Conservation (phyloP, 108 stramenopile genomes). For the Nitzschia sp. region DNA sequence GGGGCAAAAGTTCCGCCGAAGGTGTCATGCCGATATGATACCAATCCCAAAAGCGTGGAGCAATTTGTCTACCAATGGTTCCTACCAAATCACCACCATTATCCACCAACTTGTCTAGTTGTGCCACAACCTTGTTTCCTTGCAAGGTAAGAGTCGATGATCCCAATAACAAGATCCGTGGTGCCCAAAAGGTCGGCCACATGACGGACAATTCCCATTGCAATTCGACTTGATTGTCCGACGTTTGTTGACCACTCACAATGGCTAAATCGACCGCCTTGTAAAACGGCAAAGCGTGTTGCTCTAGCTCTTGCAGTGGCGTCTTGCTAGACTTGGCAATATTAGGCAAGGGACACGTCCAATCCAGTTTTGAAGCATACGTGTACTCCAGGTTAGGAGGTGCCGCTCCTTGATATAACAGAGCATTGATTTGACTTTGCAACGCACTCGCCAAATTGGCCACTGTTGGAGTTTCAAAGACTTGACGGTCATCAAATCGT, state of each 20-base stretch:
- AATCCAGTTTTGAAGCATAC: slow-evolving; percentile 34
- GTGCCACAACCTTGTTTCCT: slow-evolving; percentile 40
- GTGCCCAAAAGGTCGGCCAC: slow-evolving; percentile 84
- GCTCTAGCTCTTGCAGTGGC: slow-evolving; percentile 60
- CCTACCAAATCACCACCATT: slow-evolving; percentile 43
- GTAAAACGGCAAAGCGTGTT: slow-evolving; percentile 64
- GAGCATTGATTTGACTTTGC: slow-evolving; percentile 65
- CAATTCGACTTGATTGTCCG: slow-evolving; percentile 35
- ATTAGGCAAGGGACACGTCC: slow-evolving; percentile 64
- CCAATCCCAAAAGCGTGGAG: slow-evolving; percentile 84
- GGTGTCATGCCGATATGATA: slow-evolving; percentile 91
- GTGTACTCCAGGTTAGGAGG: slow-evolving; percentile 24
- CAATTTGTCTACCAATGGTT: slow-evolving; percentile 48
- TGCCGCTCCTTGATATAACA: slow-evolving; percentile 24
- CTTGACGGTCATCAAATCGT: not conserved
- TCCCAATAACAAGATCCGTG: slow-evolving; percentile 69
- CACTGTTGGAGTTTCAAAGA: slow-evolving; percentile 12
- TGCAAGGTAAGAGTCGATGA: slow-evolving; percentile 46
- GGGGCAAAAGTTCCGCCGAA: slow-evolving; percentile 60
- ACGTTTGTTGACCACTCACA: slow-evolving; percentile 45
- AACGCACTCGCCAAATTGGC: slow-evolving; percentile 48
- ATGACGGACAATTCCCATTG: slow-evolving; percentile 74
- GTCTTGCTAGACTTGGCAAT: not conserved
- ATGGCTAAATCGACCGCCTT: slow-evolving; percentile 73
- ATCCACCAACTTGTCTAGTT: slow-evolving; percentile 53